phyloP scores from a whole-genome alignment of 1,284 basidiomycete species.

The Waitea zeae region DNA sequence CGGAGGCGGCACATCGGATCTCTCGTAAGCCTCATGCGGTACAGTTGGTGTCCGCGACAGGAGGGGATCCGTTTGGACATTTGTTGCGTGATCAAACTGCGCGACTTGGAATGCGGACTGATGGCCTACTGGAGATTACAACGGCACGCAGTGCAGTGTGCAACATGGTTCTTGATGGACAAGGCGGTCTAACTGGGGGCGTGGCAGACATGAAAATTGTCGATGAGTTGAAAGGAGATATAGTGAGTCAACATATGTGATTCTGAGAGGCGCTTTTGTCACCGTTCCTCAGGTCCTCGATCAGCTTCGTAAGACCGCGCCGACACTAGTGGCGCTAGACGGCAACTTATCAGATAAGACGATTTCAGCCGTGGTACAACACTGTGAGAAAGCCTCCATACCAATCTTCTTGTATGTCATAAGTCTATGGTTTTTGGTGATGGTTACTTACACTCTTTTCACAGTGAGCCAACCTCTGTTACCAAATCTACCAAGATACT shows the following conservation, averaged over 20 bases:
- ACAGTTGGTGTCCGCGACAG: constrained; percentile 46
- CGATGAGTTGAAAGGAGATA: constrained; percentile 26
- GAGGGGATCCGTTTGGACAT: constrained; percentile 52
- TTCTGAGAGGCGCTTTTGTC: too few species aligned
- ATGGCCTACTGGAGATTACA: constrained; percentile 44
- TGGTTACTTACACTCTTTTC: too few species aligned
- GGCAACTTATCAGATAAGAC: too few species aligned
- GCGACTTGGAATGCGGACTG: constrained; percentile 58
- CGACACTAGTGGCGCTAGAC: too few species aligned
- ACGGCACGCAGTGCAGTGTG: constrained; percentile 57
- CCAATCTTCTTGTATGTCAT: too few species aligned
- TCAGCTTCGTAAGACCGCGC: too few species aligned
- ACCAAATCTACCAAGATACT: constrained; percentile 61
- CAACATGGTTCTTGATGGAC: constrained; percentile 63
- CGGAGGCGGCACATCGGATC: constrained; percentile 69
- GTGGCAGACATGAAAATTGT: constrained; percentile 86
- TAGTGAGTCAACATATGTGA: too few species aligned
- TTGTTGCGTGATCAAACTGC: constrained; percentile 40
- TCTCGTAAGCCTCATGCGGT: constrained; percentile 15
- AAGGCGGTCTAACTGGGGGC: constrained; percentile 64
- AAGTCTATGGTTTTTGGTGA: constrained; percentile 8
- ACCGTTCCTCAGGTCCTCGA: too few species aligned
- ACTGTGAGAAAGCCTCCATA: too few species aligned
- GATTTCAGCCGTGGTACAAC: too few species aligned
- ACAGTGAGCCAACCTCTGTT: constrained; percentile 76